phyloP scores from a whole-genome alignment of 805 yeast species.

The Barnettozyma vustinii region DNA sequence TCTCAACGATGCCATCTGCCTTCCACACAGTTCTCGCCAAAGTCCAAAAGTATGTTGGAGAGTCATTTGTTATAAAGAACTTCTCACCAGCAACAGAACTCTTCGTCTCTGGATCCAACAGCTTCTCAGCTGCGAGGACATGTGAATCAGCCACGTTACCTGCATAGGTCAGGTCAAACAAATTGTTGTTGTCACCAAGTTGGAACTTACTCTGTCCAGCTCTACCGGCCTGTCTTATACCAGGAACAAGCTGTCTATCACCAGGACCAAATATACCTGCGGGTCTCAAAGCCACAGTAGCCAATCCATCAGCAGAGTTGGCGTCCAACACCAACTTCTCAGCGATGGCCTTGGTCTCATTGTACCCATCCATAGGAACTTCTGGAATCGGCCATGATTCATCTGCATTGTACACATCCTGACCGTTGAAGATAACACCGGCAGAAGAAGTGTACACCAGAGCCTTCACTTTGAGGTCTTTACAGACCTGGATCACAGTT shows the following conservation, averaged over 20 bases:
- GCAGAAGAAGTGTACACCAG: constrained; percentile 95
- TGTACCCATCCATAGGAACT: constrained; percentile 93
- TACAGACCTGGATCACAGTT: constrained; percentile 62
- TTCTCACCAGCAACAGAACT: constrained; percentile 70
- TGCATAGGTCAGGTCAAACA: constrained; percentile 97
- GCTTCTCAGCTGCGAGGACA: constrained; percentile 80
- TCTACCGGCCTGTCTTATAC: constrained; percentile 74
- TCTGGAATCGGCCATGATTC: constrained; percentile 92
- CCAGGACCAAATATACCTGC: constrained; percentile 99
- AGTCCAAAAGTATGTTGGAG: constrained; percentile 96
- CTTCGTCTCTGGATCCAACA: constrained; percentile 43
- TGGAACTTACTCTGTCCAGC: constrained; percentile 89
- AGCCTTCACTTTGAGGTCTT: constrained; percentile 45
- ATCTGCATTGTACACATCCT: constrained; percentile 84
- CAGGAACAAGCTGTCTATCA: constrained; percentile 94
- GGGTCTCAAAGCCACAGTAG: constrained; percentile 87
- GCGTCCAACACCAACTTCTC: constrained; percentile 77
- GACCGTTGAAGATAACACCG: constrained; percentile 96
- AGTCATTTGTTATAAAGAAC: constrained; percentile 87
- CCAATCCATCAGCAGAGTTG: constrained; percentile 50
- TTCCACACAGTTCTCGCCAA: constrained; percentile 96
- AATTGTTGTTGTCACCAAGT: constrained; percentile 87
- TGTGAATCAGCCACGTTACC: constrained; percentile 98
- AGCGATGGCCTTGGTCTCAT: constrained; percentile 89
- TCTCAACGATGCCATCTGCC: constrained; percentile 83